phyloP scores from a whole-genome alignment of 208 protist genomes.

The Crithidia expoeki region DNA sequence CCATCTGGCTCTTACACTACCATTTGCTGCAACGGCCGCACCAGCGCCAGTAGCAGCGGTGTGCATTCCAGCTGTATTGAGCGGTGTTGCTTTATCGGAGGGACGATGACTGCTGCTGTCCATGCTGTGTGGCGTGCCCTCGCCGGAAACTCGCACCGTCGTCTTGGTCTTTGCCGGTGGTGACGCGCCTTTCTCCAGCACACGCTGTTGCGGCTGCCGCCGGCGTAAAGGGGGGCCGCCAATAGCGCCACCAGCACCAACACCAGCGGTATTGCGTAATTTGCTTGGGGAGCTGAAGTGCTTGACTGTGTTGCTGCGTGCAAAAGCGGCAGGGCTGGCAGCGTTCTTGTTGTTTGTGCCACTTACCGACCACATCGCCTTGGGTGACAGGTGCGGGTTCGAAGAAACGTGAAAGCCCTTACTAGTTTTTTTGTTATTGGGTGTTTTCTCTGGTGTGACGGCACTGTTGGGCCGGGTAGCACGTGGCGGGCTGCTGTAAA shows the following conservation, averaged over 20 bases:
- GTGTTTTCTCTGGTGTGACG: not conserved
- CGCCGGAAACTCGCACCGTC: not conserved
- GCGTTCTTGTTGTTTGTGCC: not conserved
- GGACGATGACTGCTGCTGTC: conserved; percentile 11
- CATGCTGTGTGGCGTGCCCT: conserved; percentile 13
- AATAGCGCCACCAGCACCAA: not conserved
- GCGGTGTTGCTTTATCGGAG: not conserved
- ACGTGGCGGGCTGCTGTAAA: not conserved
- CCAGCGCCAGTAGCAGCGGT: not conserved
- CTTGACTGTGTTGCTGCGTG: conserved; percentile 31
- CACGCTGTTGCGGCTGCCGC: not conserved
- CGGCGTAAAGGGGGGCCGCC: not conserved
- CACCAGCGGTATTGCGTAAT: not conserved
- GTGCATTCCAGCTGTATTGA: not conserved
- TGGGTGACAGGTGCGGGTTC: conserved; percentile 2
- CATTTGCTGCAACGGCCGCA: not conserved
- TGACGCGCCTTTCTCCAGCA: not conserved
- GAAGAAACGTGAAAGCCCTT: not conserved
- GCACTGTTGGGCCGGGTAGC: not conserved
- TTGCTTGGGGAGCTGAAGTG: not conserved
- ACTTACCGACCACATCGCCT: conserved; percentile 14
- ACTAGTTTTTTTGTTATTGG: not conserved
- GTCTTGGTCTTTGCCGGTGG: not conserved
- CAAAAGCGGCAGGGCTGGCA: conserved; percentile 10
- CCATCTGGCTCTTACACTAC: not conserved